A percentile compares a stretch with the other conserved stretches of the same genome.
These are phyloP conservation scores for Deinandra increscens DNA, from an alignment of 129 eudicot genomes.

Conservation along the genomic window DNA sequence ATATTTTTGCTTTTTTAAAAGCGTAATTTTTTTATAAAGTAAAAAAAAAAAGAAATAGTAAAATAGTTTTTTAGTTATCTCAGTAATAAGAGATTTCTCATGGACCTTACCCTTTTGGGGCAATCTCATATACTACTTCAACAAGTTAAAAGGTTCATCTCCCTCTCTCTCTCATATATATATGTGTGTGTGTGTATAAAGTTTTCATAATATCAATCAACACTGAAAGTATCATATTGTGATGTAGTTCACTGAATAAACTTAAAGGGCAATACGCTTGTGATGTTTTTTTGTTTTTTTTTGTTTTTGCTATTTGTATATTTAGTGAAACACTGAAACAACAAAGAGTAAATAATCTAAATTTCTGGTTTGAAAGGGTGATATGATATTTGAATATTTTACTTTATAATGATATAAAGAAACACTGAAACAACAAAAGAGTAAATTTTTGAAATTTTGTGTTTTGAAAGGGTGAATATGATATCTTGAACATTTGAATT, in stretches of 20 bases:
- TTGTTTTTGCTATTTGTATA: not conserved
- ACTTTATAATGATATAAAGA: not conserved
- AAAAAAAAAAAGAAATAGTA: too few relatives aligned
- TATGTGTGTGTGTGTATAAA: not conserved
- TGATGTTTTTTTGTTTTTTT: not conserved
- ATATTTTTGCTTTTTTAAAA: too few relatives aligned
- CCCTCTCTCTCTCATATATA: too few relatives aligned
- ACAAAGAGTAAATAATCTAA: not conserved
- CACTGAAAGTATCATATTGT: not conserved
- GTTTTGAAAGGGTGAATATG: not conserved
- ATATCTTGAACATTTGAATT: not conserved
- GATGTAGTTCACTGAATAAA: not conserved
- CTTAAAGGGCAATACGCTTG: not conserved
- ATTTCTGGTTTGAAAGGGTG: not conserved
- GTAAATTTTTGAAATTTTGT: not conserved
- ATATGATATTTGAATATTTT: not conserved
- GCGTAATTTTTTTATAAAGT: too few relatives aligned
- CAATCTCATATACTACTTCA: not conserved
- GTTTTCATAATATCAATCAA: not conserved
- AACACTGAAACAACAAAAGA: not conserved
- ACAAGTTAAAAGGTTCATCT: not conserved
- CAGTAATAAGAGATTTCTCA: too few relatives aligned
- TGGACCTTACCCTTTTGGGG: not conserved
- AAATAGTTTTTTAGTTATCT: too few relatives aligned
- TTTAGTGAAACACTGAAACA: not conserved